Evolutionary conservation across 75 land plant species (phyloP).

Genomic region (Cupressus sempervirens): DNA sequence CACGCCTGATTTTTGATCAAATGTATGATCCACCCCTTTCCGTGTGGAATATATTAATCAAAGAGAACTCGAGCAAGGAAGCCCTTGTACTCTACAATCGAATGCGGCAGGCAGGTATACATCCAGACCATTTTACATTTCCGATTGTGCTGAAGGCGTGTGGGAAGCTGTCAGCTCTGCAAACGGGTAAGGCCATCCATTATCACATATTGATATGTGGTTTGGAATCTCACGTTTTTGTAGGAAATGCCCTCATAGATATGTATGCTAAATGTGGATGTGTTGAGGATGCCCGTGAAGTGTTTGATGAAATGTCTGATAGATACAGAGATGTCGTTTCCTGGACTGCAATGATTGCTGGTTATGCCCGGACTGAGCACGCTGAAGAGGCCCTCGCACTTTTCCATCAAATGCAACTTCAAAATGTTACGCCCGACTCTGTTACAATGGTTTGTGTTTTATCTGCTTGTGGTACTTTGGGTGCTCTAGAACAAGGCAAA

Average conservation of each 20-base stretch:
- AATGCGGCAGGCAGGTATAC: constrained; percentile 14
- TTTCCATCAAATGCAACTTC: constrained; percentile 3
- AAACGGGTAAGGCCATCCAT: constrained; percentile 11
- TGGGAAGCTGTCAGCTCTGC: background rate
- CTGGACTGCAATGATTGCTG: background rate
- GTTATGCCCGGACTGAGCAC: background rate
- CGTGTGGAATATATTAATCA: constrained; percentile 1
- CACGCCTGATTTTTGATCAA: constrained; percentile 1
- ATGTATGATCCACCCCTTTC: background rate
- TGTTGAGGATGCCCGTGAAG: background rate
- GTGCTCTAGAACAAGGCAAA: constrained; percentile 15
- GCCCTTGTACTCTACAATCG: background rate
- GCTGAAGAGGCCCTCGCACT: background rate
- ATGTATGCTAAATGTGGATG: background rate
- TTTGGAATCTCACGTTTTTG: constrained; percentile 10
- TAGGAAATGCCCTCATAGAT: constrained; percentile 18
- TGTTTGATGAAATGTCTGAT: background rate
- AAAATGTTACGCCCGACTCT: background rate
- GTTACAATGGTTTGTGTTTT: background rate
- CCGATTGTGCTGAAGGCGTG: constrained; percentile 14
- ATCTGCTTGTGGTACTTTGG: constrained; percentile 15
- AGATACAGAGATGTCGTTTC: constrained; percentile 2
- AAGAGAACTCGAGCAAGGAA: background rate
- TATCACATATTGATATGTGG: constrained; percentile 8
- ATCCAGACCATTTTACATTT: constrained; percentile 9